These are phyloP conservation scores for Tetrapisispora taiwanensis DNA, from an alignment of 805 yeast species.

Conservation along the genomic window DNA sequence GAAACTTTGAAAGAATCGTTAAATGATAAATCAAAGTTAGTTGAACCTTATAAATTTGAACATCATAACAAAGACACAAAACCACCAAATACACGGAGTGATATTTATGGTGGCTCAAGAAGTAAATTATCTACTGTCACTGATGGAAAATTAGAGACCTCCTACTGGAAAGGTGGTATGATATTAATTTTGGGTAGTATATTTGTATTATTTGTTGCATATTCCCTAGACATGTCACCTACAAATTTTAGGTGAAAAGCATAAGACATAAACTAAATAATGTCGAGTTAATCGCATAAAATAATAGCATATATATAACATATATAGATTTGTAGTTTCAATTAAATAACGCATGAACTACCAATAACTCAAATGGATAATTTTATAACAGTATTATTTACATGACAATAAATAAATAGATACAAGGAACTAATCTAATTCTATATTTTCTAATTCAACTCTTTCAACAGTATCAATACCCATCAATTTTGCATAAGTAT, in stretches of 20 bases:
- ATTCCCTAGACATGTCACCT: conserved; percentile 12
- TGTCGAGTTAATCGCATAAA: background rate
- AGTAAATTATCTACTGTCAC: background rate
- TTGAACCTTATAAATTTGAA: conserved; percentile 4
- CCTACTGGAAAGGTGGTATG: conserved; percentile 2
- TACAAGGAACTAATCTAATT: conserved; percentile 1
- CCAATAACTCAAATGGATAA: no score
- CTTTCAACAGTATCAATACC: conserved; percentile 32
- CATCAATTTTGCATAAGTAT: conserved; percentile 34
- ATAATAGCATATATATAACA: no score
- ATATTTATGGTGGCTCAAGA: background rate
- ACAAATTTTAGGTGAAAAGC: background rate
- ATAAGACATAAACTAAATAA: background rate
- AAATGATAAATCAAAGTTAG: conserved; percentile 12
- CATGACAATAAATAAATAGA: background rate
- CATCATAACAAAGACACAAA: background rate
- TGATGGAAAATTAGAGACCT: background rate
- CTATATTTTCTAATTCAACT: conserved; percentile 28
- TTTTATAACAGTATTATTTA: background rate
- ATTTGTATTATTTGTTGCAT: conserved; percentile 13
- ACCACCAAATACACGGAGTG: background rate
- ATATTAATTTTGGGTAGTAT: conserved; percentile 10
- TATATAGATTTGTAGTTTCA: no score
- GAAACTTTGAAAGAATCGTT: conserved; percentile 14
- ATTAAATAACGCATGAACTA: no score